Evolutionary conservation across 352 stramenopile species (phyloP), one percentile per base, ranked within the genome.

Genomic region (Phytophthora agathidicida): DNA sequence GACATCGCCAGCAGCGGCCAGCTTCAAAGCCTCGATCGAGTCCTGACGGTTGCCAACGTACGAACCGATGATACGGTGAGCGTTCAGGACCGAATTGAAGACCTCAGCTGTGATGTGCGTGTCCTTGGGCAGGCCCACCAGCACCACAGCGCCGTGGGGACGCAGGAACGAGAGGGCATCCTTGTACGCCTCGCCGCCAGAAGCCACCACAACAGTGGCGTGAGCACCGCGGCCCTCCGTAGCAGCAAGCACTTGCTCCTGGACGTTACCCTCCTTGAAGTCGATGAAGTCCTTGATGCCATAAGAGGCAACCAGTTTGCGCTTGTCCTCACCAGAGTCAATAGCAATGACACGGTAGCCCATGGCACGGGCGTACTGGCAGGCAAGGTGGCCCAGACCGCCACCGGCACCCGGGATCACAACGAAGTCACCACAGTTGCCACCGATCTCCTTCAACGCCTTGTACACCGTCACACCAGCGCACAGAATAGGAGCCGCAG

Each of bases 401-500:
- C 86, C 86, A 33, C 89, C 68, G n/a, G 62, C 62, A 4, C 86
- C 86, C 0, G 73, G 64, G 26, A 95, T 68, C 23, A 60, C 84
- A 0, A 95, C 60, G 3, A 44, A 75, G 32, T 79, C 52, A 11
- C 70, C 71, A 3, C 60, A 44, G 16, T 65, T 30, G 16, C 69
- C 73, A 23, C 67, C 73, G 32, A 72, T 84, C 45, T 83, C 65
- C 60, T 76, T 80, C 47, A 94, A 55, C 1, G 88, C 86, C 44
- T 77, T 90, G 60, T 90, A 97, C 5, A 77, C 80, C 0, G 89
- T 97, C 38, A 96, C 79, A n/a, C 89, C 89, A 11, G 88, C 86
- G 60, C 89, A 97, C 33, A 97, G 58, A 8, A 97, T 68, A 0
- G 83, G 73, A 32, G 74, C 84, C 3, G 75, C 77, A 2, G 47